Evolutionary conservation across 2,329 filamentous ascomycete species (phyloP), one percentile per base, ranked within the genome.

Genomic region (Chaetoscypha palmicola): DNA sequence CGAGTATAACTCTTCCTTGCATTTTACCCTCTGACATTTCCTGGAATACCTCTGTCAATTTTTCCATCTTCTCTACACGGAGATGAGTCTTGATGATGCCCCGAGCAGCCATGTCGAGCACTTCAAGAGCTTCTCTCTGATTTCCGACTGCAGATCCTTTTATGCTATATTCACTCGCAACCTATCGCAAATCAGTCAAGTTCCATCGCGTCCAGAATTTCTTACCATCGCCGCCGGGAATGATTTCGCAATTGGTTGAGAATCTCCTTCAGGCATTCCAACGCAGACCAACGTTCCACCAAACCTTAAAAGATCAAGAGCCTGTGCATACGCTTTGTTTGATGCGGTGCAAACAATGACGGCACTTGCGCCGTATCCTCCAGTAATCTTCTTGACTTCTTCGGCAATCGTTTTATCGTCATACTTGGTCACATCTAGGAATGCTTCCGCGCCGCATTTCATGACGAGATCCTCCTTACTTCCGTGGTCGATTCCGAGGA

Each of bases 401-500:
- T 66, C 62, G 1, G 76, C 70, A 0, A 73, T 67, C 3, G 60
- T 63, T 1, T 43, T 72, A 1, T 70, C 67, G 47, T 71, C 69
- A 1, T 68, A 70, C 19, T 64, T 58, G 22, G 74, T 55, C 22
- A 69, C 74, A 58, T 81, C 76, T 1, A 77, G 54, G 4, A 77
- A 67, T 0, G 71, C 56, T 43, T 77, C 68, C 0, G 73, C 74
- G 4, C 76, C 74, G 17, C 61, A 61, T 26, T 68, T 58, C 48
- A 60, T 64, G 2, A 69, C 66, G 21, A 80, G 46, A 43, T 64
- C 54, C 53, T 76, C 73, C 60, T 85, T 85, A 54, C 68, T 73
- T 35, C 72, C 74, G 51, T 77, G 69, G 58, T 85, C 81, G 57
- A 85, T 72, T 20, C 78, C 81, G 45, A 83, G 78, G 26, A 83